Conservation (phyloP, 257 asterid genomes). For the Jacaranda copaia region DNA sequence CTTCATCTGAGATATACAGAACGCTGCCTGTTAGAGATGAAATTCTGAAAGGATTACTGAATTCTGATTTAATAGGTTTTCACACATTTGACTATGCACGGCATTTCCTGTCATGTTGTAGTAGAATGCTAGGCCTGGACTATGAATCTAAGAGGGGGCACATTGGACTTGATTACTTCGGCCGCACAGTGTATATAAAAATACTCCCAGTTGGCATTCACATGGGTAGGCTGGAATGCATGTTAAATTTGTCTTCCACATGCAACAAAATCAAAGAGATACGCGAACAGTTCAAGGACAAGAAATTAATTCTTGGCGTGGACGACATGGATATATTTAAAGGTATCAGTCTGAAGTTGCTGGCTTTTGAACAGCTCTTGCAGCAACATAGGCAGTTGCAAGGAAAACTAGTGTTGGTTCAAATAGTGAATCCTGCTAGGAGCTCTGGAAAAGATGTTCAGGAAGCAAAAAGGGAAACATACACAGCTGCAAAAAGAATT, state of each 20-base stretch:
- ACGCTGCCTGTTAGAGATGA: constrained; percentile 79
- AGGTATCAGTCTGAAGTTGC: constrained; percentile 75
- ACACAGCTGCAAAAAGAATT: constrained; percentile 56
- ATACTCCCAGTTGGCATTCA: constrained; percentile 84
- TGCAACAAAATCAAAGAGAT: constrained; percentile 57
- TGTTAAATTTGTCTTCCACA: constrained; percentile 61
- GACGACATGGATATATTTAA: constrained; percentile 90
- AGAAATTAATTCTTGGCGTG: constrained; percentile 68
- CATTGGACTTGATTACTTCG: constrained; percentile 78
- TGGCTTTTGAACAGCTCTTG: constrained; percentile 73
- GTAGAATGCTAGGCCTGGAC: constrained; percentile 78
- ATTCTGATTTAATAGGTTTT: constrained; percentile 76
- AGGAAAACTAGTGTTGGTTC: constrained; percentile 66
- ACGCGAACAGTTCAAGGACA: constrained; percentile 57
- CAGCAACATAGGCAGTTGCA: constrained; percentile 45
- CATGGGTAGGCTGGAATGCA: constrained; percentile 72
- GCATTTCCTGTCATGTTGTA: constrained; percentile 77
- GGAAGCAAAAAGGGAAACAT: constrained; percentile 70
- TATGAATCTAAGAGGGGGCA: constrained; percentile 85
- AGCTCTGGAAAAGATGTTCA: constrained; percentile 79
- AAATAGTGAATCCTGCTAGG: constrained; percentile 80
- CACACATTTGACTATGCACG: constrained; percentile 88
- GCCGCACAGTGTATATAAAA: constrained; percentile 77
- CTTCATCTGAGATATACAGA: constrained; percentile 81
- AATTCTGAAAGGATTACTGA: constrained; percentile 71